Base-by-base conservation (phyloP, 495 filamentous ascomycete genomes). In the Lasiosphaeria miniovina region DNA sequence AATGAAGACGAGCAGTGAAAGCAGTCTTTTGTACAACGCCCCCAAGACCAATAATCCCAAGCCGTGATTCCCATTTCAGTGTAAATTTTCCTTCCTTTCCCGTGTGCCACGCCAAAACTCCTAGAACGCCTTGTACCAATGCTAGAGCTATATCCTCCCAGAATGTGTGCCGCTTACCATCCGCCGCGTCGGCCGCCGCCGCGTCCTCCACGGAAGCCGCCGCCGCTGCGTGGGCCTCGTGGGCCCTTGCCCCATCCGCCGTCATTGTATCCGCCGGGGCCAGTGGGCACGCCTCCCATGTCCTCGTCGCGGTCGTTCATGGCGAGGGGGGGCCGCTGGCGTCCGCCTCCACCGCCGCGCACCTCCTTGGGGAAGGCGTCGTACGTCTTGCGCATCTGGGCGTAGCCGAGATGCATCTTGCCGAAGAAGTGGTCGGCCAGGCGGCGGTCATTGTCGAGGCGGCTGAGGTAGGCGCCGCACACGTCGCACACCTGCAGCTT, bases 401-500 rank as follows among this genome's bases (percentile, higher is more conserved):
- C 93, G 71, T 97, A 98, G 0, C 94, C 94, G 68, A 98, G 79
- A 68, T 98, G 94, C 95, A 98, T 98, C 79, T 98, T 98, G 36
- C 94, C 94, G 71, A 96, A 98, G 74, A 98, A 98, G 68, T 98
- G 94, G 72, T 98, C 94, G 34, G 94, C 94, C 72, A 98, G 68
- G 35, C 94, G 80, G 17, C 94, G 83, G 69, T 98, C 94, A 67
- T 98, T 98, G 69, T 98, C 94, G 32, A 98, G 83, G 17, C 94
- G 75, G 56, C 84, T 88, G 55, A 98, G 80, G 70, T 98, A 98
- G 4, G 94, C 94, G 40, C 78, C 53, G 88, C 94, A 98, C 2
- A 98, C 95, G 73, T 98, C 94, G 81, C 94, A 98, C 17, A 98
- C 94, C 74, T 98, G 95, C 54, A 98, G 78, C 68, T 98, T 98